These are phyloP conservation scores for Leccinum griseonigrum DNA, from an alignment of 1,284 basidiomycete species.

Conservation along the genomic window DNA sequence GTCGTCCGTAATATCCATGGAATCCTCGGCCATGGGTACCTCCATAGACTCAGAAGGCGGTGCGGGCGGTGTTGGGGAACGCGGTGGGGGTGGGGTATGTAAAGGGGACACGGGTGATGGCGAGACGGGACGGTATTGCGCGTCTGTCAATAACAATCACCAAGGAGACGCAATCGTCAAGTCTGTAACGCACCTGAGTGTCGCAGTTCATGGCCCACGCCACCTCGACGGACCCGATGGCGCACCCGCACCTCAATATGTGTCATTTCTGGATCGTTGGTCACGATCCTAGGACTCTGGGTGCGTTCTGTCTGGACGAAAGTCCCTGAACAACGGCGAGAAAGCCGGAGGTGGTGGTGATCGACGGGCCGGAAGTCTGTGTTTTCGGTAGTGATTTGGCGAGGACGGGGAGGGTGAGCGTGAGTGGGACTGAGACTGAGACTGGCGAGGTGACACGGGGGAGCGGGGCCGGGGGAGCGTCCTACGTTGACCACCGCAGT, in stretches of 20 bases:
- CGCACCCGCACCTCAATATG: slow-evolving; percentile 9
- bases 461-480: slow-evolving; percentile 26
- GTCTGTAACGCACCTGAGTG: slow-evolving; percentile 12
- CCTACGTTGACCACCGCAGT: too few species aligned
- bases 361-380: slow-evolving; percentile 43
- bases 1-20: slow-evolving; percentile 25
- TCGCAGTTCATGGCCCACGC: slow-evolving; percentile 7
- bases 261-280: slow-evolving; percentile 19
- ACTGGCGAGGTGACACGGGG: slow-evolving; percentile 17
- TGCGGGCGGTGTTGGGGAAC: slow-evolving; percentile 37
- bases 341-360: slow-evolving; percentile 33
- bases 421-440: slow-evolving; percentile 22
- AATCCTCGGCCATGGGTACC: slow-evolving; percentile 26
- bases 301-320: slow-evolving; percentile 31
- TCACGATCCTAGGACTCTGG: slow-evolving; percentile 31
- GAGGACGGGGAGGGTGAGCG: slow-evolving; percentile 34
- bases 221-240: slow-evolving; percentile 13
- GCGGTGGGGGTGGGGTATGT: slow-evolving; percentile 27
- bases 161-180: background rate
- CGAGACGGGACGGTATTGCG: slow-evolving; percentile 22
- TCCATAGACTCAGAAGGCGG: slow-evolving; percentile 43
- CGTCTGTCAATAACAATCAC: slow-evolving; percentile 14
- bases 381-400: slow-evolving; percentile 36
- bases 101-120: slow-evolving; percentile 23
- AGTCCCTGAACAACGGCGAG: slow-evolving; percentile 35